Evolutionary conservation across 2,329 filamentous ascomycete genomes (phyloP).

Genomic region (Arthrinium phaeospermum): DNA sequence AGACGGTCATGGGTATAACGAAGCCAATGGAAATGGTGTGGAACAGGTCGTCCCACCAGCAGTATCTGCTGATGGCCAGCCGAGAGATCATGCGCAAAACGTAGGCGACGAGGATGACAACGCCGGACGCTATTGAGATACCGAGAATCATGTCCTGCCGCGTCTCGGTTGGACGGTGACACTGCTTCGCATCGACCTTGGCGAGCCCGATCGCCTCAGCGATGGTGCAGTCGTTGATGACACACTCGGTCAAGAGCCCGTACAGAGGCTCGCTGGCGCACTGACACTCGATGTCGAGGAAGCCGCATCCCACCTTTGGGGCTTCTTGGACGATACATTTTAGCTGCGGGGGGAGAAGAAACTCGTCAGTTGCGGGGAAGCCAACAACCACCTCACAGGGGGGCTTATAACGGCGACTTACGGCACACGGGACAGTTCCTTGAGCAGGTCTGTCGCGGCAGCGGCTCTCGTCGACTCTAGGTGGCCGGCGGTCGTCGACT

Average conservation of each 20-base stretch:
- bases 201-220: constrained; percentile 14
- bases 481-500: neutral
- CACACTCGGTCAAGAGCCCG: constrained; percentile 1
- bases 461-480: neutral
- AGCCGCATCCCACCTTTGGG: constrained; percentile 17
- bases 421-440: constrained; percentile 12
- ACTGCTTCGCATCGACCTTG: constrained; percentile 18
- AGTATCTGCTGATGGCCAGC: constrained; percentile 4
- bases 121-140: constrained; percentile 13
- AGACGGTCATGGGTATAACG: constrained; percentile 15
- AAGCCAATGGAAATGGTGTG: constrained; percentile 13
- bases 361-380: neutral
- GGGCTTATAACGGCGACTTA: neutral
- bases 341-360: neutral
- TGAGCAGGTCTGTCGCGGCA: neutral
- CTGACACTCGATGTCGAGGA: constrained; percentile 8
- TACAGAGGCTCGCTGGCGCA: constrained; percentile 17
- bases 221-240: constrained; percentile 18
- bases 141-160: constrained; percentile 15
- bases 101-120: constrained; percentile 5
- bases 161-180: neutral
- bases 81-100: constrained; percentile 12
- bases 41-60: constrained; percentile 20
- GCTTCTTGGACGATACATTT: constrained; percentile 13
- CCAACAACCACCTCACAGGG: neutral